phyloP scores from a whole-genome alignment of 495 filamentous ascomycete genomes.

The Penicillium dipodomyicola region DNA sequence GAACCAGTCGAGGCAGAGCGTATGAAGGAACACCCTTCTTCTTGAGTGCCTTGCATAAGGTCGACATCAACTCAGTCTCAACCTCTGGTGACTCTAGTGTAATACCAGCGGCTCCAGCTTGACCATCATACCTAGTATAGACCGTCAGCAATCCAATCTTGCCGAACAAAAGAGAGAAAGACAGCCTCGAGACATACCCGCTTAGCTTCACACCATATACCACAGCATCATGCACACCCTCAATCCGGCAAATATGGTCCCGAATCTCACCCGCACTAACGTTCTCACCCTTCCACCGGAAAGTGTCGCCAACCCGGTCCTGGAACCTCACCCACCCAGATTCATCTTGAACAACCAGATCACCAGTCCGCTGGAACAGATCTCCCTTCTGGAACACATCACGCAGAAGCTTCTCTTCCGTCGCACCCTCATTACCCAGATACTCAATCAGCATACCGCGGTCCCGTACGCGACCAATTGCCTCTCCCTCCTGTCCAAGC shows the following conservation, averaged over 20 bases:
- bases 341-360: conserved; percentile 67
- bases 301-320: conserved; percentile 92
- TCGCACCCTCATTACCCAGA: conserved; percentile 69
- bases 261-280: conserved; percentile 73
- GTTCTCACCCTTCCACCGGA: conserved; percentile 94
- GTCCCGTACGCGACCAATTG: conserved; percentile 67
- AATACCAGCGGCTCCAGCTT: conserved; percentile 51
- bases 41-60: conserved; percentile 40
- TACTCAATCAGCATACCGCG: conserved; percentile 74
- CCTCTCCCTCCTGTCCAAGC: conserved; percentile 71
- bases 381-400: conserved; percentile 81
- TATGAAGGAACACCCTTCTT: conserved; percentile 51
- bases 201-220: conserved; percentile 50
- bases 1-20: conserved; percentile 48
- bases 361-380: conserved; percentile 80
- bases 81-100: conserved; percentile 39
- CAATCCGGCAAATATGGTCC: conserved; percentile 48
- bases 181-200: conserved; percentile 27
- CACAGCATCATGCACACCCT: conserved; percentile 47
- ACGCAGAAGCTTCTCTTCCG: conserved; percentile 71
- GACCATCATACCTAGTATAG: conserved; percentile 47
- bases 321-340: conserved; percentile 76
- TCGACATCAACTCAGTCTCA: conserved; percentile 36
- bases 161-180: background rate
- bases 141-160: background rate